Evolutionary conservation across 2,329 filamentous ascomycete genomes (phyloP), one percentile per base, ranked within the genome.

Genomic region (Fusarium pilosicola): DNA sequence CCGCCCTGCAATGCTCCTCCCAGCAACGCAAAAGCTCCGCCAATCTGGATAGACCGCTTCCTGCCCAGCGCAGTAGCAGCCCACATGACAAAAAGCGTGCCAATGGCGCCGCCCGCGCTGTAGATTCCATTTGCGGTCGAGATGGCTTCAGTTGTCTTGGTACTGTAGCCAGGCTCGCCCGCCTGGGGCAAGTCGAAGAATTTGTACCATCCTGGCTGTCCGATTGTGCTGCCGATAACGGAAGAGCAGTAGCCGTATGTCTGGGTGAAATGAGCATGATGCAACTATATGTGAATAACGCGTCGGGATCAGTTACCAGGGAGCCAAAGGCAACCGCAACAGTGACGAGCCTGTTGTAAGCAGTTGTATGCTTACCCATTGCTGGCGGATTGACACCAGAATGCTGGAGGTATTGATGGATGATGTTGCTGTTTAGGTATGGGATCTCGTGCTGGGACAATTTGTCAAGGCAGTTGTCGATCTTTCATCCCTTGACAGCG

Each of bases 211-310:
- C 85, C 85, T 15, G 86, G 85, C 70, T 88, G 85, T 22, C 86
- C 86, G 66, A 88, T 87, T 30, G 86, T 88, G 66, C 84, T 86
- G 39, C 83, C 81, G 41, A 88, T 87, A 30, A 87, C 83, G 6
- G 85, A 86, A 12, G 86, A 81, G 62, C 82, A 84, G 71, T 87
- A 88, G 28, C 86, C 86, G 69, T 87, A 88, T 9, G 86, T 87
- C 84, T 86, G 58, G 30, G 24, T 17, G 12, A 7, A 4, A 20
- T 54, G 1, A 66, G 65, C 11, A 39, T 24, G 6, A n/a, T 26
- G 8, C 1, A 44, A 1, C 13, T 14, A 1, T 4, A 3, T 6
- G 1, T 7, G 5, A 5, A 30, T 3, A 8, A 2, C 7, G 41
- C 3, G 4, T 11, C 3, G 1, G 15, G 2, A 3, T 11, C 13